phyloP scores from a whole-genome alignment of 345 rosid species.

The Gossypium arboreum region DNA sequence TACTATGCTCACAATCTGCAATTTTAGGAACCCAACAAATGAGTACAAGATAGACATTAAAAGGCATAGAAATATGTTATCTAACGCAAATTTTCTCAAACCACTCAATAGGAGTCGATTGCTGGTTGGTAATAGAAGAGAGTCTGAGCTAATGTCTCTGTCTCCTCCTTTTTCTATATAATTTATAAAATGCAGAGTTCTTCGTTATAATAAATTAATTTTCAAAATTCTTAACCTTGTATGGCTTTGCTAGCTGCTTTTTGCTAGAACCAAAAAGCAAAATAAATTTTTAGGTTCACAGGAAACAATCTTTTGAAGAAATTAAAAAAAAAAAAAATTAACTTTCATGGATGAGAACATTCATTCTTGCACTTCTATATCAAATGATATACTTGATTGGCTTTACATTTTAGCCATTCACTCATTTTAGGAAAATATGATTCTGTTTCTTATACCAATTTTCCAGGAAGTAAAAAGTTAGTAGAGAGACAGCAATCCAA shows the following conservation, averaged over 20 bases:
- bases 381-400: neutral
- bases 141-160: neutral
- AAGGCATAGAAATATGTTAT: neutral
- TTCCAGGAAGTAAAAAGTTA: neutral
- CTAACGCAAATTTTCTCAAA: neutral
- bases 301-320: neutral
- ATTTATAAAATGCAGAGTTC: neutral
- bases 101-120: neutral
- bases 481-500: neutral
- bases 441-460: neutral
- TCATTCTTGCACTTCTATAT: neutral
- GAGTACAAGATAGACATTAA: neutral
- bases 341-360: neutral
- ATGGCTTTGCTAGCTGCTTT: neutral
- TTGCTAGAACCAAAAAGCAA: neutral
- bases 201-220: neutral
- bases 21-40: constrained; percentile 14
- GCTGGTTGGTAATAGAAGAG: neutral
- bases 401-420: neutral
- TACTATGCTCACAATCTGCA: constrained; percentile 59
- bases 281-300: constrained; percentile 3
- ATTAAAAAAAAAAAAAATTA: neutral
- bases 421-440: neutral
- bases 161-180: neutral
- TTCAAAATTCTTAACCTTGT: neutral